Percentiles rank a stretch among this genome's conserved stretches.
phyloP scores from a whole-genome alignment of 1,139 yeast genomes.

The Debaryomyces subglobosus region DNA sequence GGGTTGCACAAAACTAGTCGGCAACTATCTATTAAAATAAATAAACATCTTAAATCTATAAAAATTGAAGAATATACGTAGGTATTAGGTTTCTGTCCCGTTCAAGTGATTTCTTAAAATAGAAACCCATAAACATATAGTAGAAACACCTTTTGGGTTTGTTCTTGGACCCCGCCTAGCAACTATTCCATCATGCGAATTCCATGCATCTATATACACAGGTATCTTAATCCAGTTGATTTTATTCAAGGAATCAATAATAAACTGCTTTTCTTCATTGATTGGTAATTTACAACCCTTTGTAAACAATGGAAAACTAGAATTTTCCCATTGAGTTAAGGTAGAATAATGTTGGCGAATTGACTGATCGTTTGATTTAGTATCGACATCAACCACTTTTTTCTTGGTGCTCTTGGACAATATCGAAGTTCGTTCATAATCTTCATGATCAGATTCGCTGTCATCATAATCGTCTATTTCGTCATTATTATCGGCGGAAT shows the following conservation, averaged over 20 bases:
- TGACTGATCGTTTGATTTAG: slow-evolving; percentile 29
- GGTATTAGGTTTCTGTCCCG: slow-evolving; percentile 5
- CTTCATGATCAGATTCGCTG: slow-evolving; percentile 19
- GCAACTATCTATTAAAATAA: slow-evolving; percentile 1
- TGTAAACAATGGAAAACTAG: slow-evolving; percentile 33
- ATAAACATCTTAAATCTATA: slow-evolving; percentile 3
- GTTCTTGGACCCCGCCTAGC: slow-evolving; percentile 64
- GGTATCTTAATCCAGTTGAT: slow-evolving; percentile 71
- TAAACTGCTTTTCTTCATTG: slow-evolving; percentile 41
- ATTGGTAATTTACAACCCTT: slow-evolving; percentile 37
- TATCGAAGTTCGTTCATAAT: slow-evolving; percentile 13
- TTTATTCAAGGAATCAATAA: slow-evolving; percentile 53
- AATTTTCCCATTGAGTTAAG: slow-evolving; percentile 23
- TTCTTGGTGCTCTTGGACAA: slow-evolving; percentile 11
- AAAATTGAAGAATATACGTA: neutral
- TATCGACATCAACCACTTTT: slow-evolving; percentile 24
- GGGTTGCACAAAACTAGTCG: slow-evolving; percentile 2
- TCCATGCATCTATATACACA: slow-evolving; percentile 63
- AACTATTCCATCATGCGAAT: slow-evolving; percentile 74
- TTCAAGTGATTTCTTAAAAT: slow-evolving; percentile 40
- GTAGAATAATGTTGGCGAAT: slow-evolving; percentile 20
- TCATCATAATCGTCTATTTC: slow-evolving; percentile 14
- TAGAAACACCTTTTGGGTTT: slow-evolving; percentile 57
- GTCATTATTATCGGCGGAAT: slow-evolving; percentile 15
- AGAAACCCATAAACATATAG: slow-evolving; percentile 55